phyloP scores from a whole-genome alignment of 1,284 basidiomycete species.

The Microbotryum saponariae region DNA sequence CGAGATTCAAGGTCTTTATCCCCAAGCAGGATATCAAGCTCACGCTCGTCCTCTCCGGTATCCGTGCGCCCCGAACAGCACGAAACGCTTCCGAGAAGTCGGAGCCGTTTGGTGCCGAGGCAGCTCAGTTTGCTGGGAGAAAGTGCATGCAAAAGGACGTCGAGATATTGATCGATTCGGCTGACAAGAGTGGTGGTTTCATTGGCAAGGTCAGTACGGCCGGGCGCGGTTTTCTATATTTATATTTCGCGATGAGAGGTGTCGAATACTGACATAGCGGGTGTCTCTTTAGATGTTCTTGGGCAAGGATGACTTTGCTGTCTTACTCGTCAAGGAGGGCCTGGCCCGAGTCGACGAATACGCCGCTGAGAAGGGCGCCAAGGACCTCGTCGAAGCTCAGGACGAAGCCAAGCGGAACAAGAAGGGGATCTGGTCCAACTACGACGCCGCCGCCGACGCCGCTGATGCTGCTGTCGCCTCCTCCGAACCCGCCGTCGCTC shows the following conservation, averaged over 20 bases:
- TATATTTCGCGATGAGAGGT: conserved; percentile 53
- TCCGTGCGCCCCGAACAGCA: conserved; percentile 43
- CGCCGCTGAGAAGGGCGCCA: conserved; percentile 76
- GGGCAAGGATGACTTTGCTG: conserved; percentile 73
- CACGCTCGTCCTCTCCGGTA: conserved; percentile 68
- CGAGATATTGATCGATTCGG: conserved; percentile 79
- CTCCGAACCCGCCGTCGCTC: conserved; percentile 38
- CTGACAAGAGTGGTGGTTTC: conserved; percentile 93
- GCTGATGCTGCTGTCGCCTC: conserved; percentile 49
- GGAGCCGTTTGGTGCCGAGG: conserved; percentile 81
- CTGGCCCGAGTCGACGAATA: conserved; percentile 71
- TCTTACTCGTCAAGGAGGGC: conserved; percentile 75
- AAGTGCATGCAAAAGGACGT: conserved; percentile 89
- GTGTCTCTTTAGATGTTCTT: conserved; percentile 23
- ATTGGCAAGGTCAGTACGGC: conserved; percentile 53
- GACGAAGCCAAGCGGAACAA: conserved; percentile 48
- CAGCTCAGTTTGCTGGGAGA: conserved; percentile 68
- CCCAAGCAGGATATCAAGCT: conserved; percentile 87
- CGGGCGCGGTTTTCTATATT: conserved; percentile 44
- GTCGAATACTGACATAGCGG: background rate
- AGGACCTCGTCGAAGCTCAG: conserved; percentile 77
- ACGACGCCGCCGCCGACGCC: conserved; percentile 50
- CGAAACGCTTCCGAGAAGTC: conserved; percentile 69
- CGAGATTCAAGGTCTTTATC: conserved; percentile 83
- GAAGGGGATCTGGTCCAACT: conserved; percentile 73